Base-by-base conservation (phyloP, 192 early-diverging fungal genomes). In the Umbelopsis ramanniana region DNA sequence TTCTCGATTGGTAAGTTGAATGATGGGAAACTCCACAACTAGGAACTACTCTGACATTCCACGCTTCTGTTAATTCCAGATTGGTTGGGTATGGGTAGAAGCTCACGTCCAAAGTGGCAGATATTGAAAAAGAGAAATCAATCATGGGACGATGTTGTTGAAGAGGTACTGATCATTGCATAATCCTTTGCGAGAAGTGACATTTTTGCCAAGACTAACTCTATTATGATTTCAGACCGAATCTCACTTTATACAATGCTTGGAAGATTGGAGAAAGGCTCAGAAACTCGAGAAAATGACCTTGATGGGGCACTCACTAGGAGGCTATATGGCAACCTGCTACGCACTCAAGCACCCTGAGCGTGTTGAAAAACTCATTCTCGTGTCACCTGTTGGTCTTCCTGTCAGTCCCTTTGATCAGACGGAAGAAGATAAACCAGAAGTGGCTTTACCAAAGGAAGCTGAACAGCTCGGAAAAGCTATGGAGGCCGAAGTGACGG, bases 81-180 rank as follows among this genome's bases (percentile, higher is more conserved):
- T 86, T 98, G 97, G 97, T 83, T 98, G 2, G 95, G 97, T n/a
- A 96, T 95, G 94, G 96, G 92, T 43, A 88, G 92, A 74, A 90
- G 87, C 73, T 90, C 91, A n/a, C 84, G 95, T 7, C 92, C 93
- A 19, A 80, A 82, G 22, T 96, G 79, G 79, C 67, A 57, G 1
- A 68, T 80, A 11, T 52, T 26, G 17, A 76, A 67, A 23, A 80
- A 70, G 38, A 68, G 52, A 4, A 52, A 67, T 72, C 77, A 60
- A 72, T 79, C 74, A 12, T 78, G 83, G 78, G 79, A 90, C 69
- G 75, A 86, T 19, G 75, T 82, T 63, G 84, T 85, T 48, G 70
- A 81, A 24, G 81, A 88, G 35, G 87, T 89, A 46, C 40, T 2
- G 11, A 43, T 6, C 0, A 12, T 43, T 43, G 11, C 40, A 43